phyloP scores from a whole-genome alignment of 2,329 filamentous ascomycete genomes.

The Aureobasidium musti region DNA sequence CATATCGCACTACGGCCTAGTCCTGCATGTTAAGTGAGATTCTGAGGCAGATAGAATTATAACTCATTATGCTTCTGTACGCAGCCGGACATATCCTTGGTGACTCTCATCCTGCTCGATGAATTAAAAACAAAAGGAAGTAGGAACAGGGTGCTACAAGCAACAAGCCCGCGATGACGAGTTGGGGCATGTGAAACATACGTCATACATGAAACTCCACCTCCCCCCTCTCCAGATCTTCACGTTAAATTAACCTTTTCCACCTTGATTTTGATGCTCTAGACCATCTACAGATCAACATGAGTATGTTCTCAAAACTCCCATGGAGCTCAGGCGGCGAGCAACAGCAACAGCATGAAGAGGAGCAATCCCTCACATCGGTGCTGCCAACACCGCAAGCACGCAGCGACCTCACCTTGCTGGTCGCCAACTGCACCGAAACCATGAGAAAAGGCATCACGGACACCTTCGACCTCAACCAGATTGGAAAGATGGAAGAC shows the following conservation, averaged over 20 bases:
- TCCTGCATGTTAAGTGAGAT: too few relatives aligned
- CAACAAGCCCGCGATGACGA: neutral
- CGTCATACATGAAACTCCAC: slow-evolving; percentile 18
- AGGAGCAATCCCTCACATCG: slow-evolving; percentile 48
- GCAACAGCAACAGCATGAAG: slow-evolving; percentile 31
- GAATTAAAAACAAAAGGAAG: too few relatives aligned
- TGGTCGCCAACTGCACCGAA: slow-evolving; percentile 51
- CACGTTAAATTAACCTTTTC: slow-evolving; percentile 8
- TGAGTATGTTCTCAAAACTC: slow-evolving; percentile 30
- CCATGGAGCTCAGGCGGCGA: slow-evolving; percentile 28
- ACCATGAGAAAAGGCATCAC: slow-evolving; percentile 50
- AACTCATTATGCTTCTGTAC: too few relatives aligned
- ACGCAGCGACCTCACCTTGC: slow-evolving; percentile 49
- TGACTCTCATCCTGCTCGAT: too few relatives aligned
- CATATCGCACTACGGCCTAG: too few relatives aligned
- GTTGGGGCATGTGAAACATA: slow-evolving; percentile 17
- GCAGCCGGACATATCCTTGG: too few relatives aligned
- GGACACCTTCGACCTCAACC: slow-evolving; percentile 46
- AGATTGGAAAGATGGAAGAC: slow-evolving; percentile 39
- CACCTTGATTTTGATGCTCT: neutral
- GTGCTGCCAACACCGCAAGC: slow-evolving; percentile 48
- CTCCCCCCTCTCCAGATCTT: slow-evolving; percentile 1
- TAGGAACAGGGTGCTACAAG: neutral
- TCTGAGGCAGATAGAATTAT: too few relatives aligned
- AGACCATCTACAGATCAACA: neutral